Evolutionary conservation across 2,329 filamentous ascomycete species (phyloP).

Genomic region (Aspergillus awamori): DNA sequence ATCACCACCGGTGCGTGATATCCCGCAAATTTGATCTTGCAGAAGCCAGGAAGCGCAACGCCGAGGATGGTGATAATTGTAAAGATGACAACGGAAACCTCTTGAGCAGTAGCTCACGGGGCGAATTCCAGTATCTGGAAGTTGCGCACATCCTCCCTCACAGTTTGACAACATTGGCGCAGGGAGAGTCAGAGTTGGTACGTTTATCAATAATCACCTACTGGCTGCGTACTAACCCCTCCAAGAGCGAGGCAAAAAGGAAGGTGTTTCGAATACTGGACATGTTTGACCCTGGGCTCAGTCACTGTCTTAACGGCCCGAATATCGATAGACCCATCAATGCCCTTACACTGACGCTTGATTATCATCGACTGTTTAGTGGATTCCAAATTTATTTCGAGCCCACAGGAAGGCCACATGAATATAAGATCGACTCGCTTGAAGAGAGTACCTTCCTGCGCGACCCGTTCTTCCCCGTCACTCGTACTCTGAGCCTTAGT

Average conservation of each 20-base stretch:
- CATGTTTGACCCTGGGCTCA: conserved; percentile 25
- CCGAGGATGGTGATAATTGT: conserved; percentile 12
- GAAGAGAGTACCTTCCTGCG: conserved; percentile 21
- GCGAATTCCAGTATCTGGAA: conserved; percentile 24
- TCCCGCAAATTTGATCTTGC: conserved; percentile 18
- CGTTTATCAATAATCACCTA: neutral
- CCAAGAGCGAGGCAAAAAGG: conserved; percentile 19
- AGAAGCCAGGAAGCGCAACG: conserved; percentile 9
- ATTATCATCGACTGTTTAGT: conserved; percentile 22
- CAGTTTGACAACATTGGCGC: conserved; percentile 23
- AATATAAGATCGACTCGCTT: conserved; percentile 26
- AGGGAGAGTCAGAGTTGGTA: conserved; percentile 23
- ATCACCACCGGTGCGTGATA: conserved; percentile 22
- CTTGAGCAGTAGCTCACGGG: conserved; percentile 14
- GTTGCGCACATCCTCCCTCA: conserved; percentile 29
- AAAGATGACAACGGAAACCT: conserved; percentile 25
- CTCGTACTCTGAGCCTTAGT: conserved; percentile 28
- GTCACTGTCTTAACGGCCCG: conserved; percentile 18
- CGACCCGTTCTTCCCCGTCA: conserved; percentile 25
- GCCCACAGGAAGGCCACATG: conserved; percentile 14
- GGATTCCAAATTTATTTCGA: conserved; percentile 27
- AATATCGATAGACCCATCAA: conserved; percentile 26
- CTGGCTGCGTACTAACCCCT: neutral
- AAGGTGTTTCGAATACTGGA: conserved; percentile 21
- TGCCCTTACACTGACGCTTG: conserved; percentile 23